These are phyloP conservation scores for Colletotrichum sp. DNA, from an alignment of 2,329 filamentous ascomycete species.

Conservation along the genomic window DNA sequence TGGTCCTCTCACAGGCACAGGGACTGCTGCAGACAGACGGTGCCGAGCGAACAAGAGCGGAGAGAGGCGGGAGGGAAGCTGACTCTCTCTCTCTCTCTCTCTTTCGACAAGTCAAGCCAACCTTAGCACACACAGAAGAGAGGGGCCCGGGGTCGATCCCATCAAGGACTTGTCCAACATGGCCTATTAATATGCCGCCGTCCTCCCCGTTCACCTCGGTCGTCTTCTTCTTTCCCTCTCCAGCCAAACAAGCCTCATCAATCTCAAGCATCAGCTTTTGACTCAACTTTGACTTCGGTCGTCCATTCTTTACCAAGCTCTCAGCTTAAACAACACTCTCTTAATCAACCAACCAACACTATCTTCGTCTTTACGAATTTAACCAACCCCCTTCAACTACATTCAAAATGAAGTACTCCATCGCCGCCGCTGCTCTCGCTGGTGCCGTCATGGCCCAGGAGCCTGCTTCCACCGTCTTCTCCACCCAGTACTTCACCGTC, in stretches of 20 bases:
- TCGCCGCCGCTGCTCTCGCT: slow-evolving; percentile 52
- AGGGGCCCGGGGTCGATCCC: slow-evolving; percentile 3
- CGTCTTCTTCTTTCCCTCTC: slow-evolving; percentile 33
- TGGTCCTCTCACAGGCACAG: not conserved
- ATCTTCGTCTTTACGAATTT: slow-evolving; percentile 33
- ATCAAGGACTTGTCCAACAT: slow-evolving; percentile 20
- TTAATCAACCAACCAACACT: slow-evolving; percentile 27
- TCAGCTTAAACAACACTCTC: slow-evolving; percentile 32
- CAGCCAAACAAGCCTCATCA: slow-evolving; percentile 50
- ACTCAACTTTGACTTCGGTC: slow-evolving; percentile 59
- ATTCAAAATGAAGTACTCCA: slow-evolving; percentile 69
- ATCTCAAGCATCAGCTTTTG: slow-evolving; percentile 39
- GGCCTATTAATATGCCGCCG: slow-evolving; percentile 52
- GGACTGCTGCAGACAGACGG: not conserved
- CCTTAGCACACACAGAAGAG: slow-evolving; percentile 11
- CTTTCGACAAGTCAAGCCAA: not conserved
- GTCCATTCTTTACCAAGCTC: slow-evolving; percentile 58
- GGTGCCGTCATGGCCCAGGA: slow-evolving; percentile 45
- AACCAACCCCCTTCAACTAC: slow-evolving; percentile 26
- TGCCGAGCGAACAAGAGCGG: not conserved
- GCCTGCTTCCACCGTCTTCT: slow-evolving; percentile 54
- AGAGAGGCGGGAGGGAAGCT: slow-evolving; percentile 12
- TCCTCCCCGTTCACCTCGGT: slow-evolving; percentile 32
- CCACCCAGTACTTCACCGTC: slow-evolving; percentile 60
- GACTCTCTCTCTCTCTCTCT: slow-evolving; percentile 24